phyloP scores from a whole-genome alignment of 495 filamentous ascomycete genomes.

The Paragyromitra xinjiangensis region DNA sequence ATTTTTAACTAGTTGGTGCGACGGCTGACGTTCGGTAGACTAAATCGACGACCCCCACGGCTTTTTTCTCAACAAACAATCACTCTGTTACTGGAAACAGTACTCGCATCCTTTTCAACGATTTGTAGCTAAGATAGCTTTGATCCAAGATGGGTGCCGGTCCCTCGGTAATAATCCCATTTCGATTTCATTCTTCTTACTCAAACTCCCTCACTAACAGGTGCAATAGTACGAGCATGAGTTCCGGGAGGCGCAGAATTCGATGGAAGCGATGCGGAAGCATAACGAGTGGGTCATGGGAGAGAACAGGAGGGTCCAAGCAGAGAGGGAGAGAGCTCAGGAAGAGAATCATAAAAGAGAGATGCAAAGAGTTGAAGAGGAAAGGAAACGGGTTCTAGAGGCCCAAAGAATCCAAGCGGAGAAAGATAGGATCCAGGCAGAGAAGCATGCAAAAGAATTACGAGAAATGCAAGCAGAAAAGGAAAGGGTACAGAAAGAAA shows the following conservation, averaged over 20 bases:
- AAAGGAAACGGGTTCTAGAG: not conserved
- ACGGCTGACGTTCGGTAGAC: not conserved
- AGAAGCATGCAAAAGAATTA: not conserved
- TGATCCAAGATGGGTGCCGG: constrained; percentile 14
- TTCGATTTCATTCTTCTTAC: not conserved
- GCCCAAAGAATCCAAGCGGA: not conserved
- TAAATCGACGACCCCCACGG: not conserved
- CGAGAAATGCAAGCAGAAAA: not conserved
- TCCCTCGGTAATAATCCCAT: constrained; percentile 14
- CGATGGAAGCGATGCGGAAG: no score
- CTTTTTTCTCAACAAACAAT: not conserved
- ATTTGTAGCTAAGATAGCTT: not conserved
- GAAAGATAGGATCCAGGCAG: not conserved
- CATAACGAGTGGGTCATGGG: not conserved
- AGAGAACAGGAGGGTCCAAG: not conserved
- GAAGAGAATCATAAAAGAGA: not conserved
- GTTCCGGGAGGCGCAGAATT: not conserved
- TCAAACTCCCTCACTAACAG: not conserved
- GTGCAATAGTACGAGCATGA: constrained; percentile 8
- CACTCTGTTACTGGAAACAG: not conserved
- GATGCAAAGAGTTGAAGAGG: not conserved
- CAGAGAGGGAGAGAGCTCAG: not conserved
- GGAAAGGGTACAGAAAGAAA: not conserved
- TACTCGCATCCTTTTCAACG: not conserved
- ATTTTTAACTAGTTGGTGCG: not conserved